phyloP scores from a whole-genome alignment of 495 filamentous ascomycete genomes.

The Daldinia childiae region DNA sequence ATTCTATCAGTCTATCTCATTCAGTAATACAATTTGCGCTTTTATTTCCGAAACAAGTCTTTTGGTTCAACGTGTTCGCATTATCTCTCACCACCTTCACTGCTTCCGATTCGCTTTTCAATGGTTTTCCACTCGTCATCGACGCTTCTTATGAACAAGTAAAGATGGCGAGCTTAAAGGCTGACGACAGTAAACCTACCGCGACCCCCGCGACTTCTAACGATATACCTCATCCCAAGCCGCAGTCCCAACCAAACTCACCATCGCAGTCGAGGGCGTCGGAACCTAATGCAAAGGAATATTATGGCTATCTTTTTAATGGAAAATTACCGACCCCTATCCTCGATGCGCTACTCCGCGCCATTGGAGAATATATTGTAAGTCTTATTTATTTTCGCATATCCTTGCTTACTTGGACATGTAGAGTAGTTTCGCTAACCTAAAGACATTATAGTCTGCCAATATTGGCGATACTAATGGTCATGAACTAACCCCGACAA shows the following conservation, averaged over 20 bases:
- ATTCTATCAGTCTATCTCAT: conserved; percentile 7
- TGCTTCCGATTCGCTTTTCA: conserved; percentile 11
- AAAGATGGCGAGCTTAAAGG: conserved; percentile 41
- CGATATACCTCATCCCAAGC: conserved; percentile 23
- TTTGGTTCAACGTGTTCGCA: conserved; percentile 13
- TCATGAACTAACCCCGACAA: conserved; percentile 75
- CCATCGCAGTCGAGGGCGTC: conserved; percentile 16
- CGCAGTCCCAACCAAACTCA: conserved; percentile 21
- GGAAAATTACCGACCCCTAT: conserved; percentile 76
- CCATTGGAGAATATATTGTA: conserved; percentile 85
- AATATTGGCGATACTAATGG: conserved; percentile 73
- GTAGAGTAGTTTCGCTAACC: conserved; percentile 18
- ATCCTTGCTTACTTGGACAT: not conserved
- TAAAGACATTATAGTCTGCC: conserved; percentile 55
- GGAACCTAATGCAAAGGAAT: conserved; percentile 50
- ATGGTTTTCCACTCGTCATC: conserved; percentile 1
- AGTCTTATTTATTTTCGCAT: conserved; percentile 44
- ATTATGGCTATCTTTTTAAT: conserved; percentile 88
- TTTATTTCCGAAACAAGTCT: conserved; percentile 10
- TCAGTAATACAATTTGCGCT: conserved; percentile 30
- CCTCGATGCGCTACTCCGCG: conserved; percentile 79
- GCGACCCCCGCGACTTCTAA: conserved; percentile 23
- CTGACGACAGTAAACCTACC: conserved; percentile 32
- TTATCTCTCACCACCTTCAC: conserved; percentile 5
- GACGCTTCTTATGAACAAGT: conserved; percentile 3